Evolutionary conservation across 192 early-diverging fungal genomes (phyloP).

Genomic region (Borealophlyctis nickersoniae): DNA sequence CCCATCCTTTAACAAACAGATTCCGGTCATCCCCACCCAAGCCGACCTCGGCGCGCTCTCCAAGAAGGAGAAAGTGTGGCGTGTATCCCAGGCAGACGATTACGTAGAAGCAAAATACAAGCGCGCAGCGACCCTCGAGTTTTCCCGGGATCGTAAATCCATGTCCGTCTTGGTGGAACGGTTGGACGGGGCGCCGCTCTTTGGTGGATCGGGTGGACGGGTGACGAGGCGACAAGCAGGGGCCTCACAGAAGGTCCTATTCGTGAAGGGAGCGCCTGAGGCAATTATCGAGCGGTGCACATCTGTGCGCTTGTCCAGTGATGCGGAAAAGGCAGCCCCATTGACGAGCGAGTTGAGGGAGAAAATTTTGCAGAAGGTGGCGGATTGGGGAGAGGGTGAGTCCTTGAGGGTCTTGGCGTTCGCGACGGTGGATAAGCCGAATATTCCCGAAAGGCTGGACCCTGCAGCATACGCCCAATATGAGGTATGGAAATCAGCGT

Average conservation of each 20-base stretch:
- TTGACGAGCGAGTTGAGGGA: constrained; percentile 65
- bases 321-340: constrained; percentile 46
- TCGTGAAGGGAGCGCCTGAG: constrained; percentile 97
- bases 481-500: constrained; percentile 65
- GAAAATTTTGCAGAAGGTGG: constrained; percentile 61
- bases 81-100: constrained; percentile 68
- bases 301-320: constrained; percentile 47
- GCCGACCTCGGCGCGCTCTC: constrained; percentile 26
- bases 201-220: constrained; percentile 5
- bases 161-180: constrained; percentile 86
- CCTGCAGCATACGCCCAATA: constrained; percentile 57
- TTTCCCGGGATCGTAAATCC: constrained; percentile 95
- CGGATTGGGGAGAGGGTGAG: constrained; percentile 70
- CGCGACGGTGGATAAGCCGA: constrained; percentile 76
- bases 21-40: constrained; percentile 25
- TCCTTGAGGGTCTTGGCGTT: constrained; percentile 88
- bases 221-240: background rate
- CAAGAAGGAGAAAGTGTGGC: constrained; percentile 21
- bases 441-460: constrained; percentile 60
- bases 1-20: constrained; percentile 56
- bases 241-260: constrained; percentile 41
- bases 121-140: constrained; percentile 78
- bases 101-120: constrained; percentile 61
- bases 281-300: constrained; percentile 84
- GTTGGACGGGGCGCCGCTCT: constrained; percentile 8